Base-by-base conservation (phyloP, 768 basidiomycete species). In the Macrolepiota dolichaula region DNA sequence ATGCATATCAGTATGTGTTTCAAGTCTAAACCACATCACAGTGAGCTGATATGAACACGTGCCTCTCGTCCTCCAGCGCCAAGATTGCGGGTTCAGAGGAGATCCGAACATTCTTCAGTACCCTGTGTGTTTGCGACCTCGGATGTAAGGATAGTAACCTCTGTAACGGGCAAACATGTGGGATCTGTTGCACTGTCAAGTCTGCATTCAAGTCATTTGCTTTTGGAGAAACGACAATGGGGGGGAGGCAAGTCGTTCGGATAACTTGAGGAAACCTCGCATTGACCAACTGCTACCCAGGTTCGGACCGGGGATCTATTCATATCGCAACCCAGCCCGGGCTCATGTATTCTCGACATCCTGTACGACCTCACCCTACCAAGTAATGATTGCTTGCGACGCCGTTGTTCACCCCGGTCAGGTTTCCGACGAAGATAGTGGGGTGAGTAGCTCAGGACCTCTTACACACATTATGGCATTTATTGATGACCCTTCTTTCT, bases 61-160 rank as follows among this genome's bases (percentile, higher is more conserved):
- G 60, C 29, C 10, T 64, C 46, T 63, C 66, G 27, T 44, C 4
- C 25, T 42, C 3, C 69, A 79, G 75, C 62, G 71, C 76, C 62
- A 72, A 69, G 62, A 76, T 70, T 63, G 70, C 65, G 55, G 71
- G 68, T 49, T 74, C 76, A 63, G 76, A 77, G 63, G 77, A 84
- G 65, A 75, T 87, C 55, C 79, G 82, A 64, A 85, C 82, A 40
- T 88, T 85, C 66, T 83, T 88, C 62, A 80, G 84, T 59, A 77
- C 84, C 2, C 85, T 87, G 62, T 87, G 86, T 66, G 85, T 89
- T 44, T 89, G 87, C 73, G 85, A 89, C 68, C 72, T 89, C 62
- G 87, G 87, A 7, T 77, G 77, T 15, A 84, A 83, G 62, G 79
- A 79, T 35, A 68, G 77, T 3, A 66, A 68, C 1, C 67, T 86